phyloP scores from a whole-genome alignment of 2,329 filamentous ascomycete species.

The Diaporthe destruens region DNA sequence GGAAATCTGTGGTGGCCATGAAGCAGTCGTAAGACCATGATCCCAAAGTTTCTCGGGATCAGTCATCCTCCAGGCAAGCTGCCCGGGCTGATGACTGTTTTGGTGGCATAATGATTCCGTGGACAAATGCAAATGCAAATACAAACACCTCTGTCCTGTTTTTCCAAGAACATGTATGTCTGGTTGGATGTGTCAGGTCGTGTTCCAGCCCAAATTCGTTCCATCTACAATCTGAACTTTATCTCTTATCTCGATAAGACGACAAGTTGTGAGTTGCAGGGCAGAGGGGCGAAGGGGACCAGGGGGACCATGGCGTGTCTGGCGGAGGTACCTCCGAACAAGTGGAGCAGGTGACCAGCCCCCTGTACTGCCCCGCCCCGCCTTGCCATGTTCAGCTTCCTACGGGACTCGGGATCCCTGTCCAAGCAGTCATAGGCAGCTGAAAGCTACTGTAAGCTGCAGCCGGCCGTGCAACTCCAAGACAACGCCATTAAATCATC shows the following conservation, averaged over 20 bases:
- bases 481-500: slow-evolving; percentile 25
- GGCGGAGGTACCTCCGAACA: not conserved
- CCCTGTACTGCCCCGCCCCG: not conserved
- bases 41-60: slow-evolving; percentile 11
- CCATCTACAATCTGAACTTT: not conserved
- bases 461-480: slow-evolving; percentile 33
- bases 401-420: slow-evolving; percentile 28
- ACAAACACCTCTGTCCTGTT: no score
- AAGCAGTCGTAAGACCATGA: not conserved
- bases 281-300: not conserved
- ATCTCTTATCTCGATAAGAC: not conserved
- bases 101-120: no score
- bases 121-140: no score
- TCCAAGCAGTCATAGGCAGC: not conserved
- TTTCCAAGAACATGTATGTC: no score
- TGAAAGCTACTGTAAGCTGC: slow-evolving; percentile 31
- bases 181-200: not conserved
- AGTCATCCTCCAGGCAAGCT: slow-evolving; percentile 5
- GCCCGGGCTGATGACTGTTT: not conserved
- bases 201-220: no score
- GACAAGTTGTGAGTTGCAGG: no score
- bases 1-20: not conserved
- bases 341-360: not conserved
- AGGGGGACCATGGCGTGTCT: not conserved
- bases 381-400: slow-evolving; percentile 7